These are phyloP conservation scores for Backusella australiensis DNA, from an alignment of 192 early-diverging fungal genomes.

Conservation along the genomic window DNA sequence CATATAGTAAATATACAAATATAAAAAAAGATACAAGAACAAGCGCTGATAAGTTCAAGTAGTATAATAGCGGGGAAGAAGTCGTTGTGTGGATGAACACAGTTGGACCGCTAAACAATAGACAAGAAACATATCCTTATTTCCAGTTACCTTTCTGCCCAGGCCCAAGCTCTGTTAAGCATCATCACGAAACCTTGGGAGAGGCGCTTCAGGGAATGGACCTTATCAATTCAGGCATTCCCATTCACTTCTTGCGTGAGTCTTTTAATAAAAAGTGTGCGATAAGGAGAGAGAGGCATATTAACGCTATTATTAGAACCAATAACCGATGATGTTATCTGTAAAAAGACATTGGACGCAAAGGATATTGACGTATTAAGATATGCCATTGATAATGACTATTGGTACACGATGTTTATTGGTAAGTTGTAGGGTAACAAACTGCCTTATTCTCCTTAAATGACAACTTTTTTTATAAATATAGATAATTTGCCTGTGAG, in stretches of 20 bases:
- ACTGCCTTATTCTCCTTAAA: slow-evolving; percentile 26
- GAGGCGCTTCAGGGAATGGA: slow-evolving; percentile 80
- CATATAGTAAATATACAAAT: slow-evolving; percentile 22
- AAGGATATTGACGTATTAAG: slow-evolving; percentile 54
- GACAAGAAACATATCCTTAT: slow-evolving; percentile 76
- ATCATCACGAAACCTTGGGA: slow-evolving; percentile 78
- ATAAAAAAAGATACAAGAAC: neutral
- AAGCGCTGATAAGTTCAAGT: neutral
- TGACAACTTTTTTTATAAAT: neutral
- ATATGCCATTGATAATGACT: slow-evolving; percentile 63
- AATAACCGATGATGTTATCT: slow-evolving; percentile 39
- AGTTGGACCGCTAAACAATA: slow-evolving; percentile 59
- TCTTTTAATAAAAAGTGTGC: neutral
- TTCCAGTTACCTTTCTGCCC: slow-evolving; percentile 72
- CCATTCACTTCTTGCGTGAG: slow-evolving; percentile 63
- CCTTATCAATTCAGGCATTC: slow-evolving; percentile 66
- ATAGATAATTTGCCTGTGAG: slow-evolving; percentile 60
- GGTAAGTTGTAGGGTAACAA: slow-evolving; percentile 27
- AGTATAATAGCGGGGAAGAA: slow-evolving; percentile 62
- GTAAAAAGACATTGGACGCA: slow-evolving; percentile 40
- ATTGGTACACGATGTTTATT: slow-evolving; percentile 67
- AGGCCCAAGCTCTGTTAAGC: slow-evolving; percentile 55
- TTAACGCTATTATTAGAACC: neutral
- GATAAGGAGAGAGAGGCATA: neutral
- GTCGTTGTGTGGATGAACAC: slow-evolving; percentile 73